Conservation (phyloP, 257 asterid genomes). For the Verbascum thapsus region DNA sequence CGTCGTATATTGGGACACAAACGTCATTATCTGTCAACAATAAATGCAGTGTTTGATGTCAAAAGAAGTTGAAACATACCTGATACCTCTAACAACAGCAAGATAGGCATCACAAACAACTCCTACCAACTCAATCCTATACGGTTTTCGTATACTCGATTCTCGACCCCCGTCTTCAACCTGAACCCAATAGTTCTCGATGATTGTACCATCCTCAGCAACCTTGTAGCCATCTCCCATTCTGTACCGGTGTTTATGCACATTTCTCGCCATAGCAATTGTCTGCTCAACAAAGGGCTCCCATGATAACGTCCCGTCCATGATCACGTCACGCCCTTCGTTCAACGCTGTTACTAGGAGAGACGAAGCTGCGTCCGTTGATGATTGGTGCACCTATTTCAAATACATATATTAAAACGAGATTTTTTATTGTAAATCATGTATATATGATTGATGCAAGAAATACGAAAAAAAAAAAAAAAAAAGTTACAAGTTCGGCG, state of each 20-base stretch:
- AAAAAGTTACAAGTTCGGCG: conserved; percentile 62
- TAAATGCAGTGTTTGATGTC: not conserved
- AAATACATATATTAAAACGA: no score
- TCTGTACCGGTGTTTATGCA: conserved; percentile 67
- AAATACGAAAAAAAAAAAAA: no score
- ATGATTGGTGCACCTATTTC: conserved; percentile 86
- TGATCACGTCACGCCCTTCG: conserved; percentile 95
- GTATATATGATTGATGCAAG: no score
- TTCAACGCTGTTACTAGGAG: conserved; percentile 86
- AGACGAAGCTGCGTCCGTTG: conserved; percentile 95
- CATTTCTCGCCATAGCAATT: conserved; percentile 80
- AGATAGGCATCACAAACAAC: conserved; percentile 87
- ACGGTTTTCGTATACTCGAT: conserved; percentile 49
- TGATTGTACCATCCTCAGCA: conserved; percentile 67
- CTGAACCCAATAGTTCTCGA: conserved; percentile 79
- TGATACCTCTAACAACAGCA: conserved; percentile 92
- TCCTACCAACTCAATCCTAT: conserved; percentile 89
- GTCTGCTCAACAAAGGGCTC: conserved; percentile 94
- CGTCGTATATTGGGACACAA: no score
- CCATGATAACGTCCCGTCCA: conserved; percentile 98
- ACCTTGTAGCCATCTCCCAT: conserved; percentile 93
- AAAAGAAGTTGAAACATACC: conserved; percentile 43
- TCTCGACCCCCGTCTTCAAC: conserved; percentile 44
- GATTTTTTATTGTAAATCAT: no score
- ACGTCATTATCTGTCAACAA: no score